A percentile compares a stretch with the other conserved stretches of the same genome.
Evolutionary conservation across 306 rosid genomes (phyloP).

Genomic region (Rosa multiflora): DNA sequence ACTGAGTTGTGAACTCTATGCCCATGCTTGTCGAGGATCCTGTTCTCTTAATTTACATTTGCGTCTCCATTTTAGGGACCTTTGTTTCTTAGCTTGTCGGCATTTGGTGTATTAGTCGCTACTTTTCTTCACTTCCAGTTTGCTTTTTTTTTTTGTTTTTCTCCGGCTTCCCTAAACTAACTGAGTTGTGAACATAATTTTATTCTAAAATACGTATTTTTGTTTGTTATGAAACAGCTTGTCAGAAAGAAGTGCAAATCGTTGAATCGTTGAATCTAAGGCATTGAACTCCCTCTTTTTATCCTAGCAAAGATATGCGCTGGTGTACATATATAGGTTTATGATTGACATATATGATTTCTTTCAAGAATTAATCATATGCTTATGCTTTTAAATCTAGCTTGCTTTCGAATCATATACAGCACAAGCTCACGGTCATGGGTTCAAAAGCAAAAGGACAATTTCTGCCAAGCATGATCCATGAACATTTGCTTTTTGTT

Average conservation of each 20-base stretch:
- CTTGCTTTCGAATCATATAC: constrained; percentile 17
- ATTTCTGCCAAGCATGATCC: constrained; percentile 3
- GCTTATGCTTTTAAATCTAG: constrained; percentile 9
- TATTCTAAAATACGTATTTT: too few relatives aligned
- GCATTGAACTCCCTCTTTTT: not conserved
- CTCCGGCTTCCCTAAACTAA: too few relatives aligned
- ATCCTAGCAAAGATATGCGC: not conserved
- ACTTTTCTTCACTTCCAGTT: too few relatives aligned
- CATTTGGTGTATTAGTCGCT: too few relatives aligned
- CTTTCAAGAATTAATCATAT: constrained; percentile 9
- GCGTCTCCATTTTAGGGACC: too few relatives aligned
- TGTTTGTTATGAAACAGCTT: too few relatives aligned
- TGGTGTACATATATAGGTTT: constrained; percentile 1
- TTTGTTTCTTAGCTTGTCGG: too few relatives aligned
- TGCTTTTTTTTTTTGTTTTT: too few relatives aligned
- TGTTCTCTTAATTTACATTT: too few relatives aligned
- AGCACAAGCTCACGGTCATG: constrained; percentile 9
- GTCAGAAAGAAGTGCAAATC: not conserved
- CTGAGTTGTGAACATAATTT: too few relatives aligned
- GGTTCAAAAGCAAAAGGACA: constrained; percentile 10
- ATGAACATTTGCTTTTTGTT: not conserved
- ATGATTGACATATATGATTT: constrained; percentile 16
- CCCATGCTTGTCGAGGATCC: too few relatives aligned
- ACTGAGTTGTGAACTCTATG: too few relatives aligned
- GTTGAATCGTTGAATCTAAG: not conserved